Percentiles rank a stretch among this genome's conserved stretches.
Evolutionary conservation across 2,329 filamentous ascomycete species (phyloP).

Genomic region (Elsinoe fawcettii): DNA sequence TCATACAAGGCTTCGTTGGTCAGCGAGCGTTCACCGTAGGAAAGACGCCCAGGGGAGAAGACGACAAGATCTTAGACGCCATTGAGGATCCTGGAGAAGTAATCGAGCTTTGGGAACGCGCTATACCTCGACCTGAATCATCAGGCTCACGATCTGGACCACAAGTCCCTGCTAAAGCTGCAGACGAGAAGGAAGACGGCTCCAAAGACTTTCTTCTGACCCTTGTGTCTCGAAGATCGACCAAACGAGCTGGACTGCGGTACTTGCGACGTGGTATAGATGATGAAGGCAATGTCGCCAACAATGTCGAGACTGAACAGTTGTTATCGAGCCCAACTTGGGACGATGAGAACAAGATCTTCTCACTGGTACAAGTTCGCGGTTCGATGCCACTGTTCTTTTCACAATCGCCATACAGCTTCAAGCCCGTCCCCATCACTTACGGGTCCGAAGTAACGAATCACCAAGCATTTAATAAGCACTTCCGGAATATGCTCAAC

Average conservation of each 20-base stretch:
- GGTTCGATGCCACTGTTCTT: conserved; percentile 94
- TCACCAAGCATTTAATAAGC: conserved; percentile 65
- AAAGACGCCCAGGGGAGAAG: conserved; percentile 22
- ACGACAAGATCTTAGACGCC: conserved; percentile 24
- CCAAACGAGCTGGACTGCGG: conserved; percentile 75
- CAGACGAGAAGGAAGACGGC: conserved; percentile 15
- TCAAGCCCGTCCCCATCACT: conserved; percentile 77
- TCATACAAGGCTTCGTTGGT: conserved; percentile 92
- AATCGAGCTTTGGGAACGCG: conserved; percentile 18
- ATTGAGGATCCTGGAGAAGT: conserved; percentile 20
- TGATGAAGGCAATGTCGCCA: conserved; percentile 80
- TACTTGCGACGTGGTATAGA: conserved; percentile 88
- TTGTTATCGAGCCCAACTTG: conserved; percentile 68
- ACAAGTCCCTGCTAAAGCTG: conserved; percentile 17
- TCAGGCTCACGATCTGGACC: background rate
- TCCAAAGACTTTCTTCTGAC: conserved; percentile 63
- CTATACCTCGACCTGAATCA: background rate
- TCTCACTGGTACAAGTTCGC: conserved; percentile 79
- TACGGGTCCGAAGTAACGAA: conserved; percentile 78
- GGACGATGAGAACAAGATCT: conserved; percentile 54
- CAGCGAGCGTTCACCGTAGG: conserved; percentile 63
- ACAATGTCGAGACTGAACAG: conserved; percentile 91
- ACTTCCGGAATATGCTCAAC: conserved; percentile 62
- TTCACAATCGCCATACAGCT: conserved; percentile 85
- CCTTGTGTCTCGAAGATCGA: conserved; percentile 79